Percentiles rank a stretch among this genome's conserved stretches.
Evolutionary conservation across 78 protist genomes (phyloP).

Genomic region (Reticulomyxa filosa): DNA sequence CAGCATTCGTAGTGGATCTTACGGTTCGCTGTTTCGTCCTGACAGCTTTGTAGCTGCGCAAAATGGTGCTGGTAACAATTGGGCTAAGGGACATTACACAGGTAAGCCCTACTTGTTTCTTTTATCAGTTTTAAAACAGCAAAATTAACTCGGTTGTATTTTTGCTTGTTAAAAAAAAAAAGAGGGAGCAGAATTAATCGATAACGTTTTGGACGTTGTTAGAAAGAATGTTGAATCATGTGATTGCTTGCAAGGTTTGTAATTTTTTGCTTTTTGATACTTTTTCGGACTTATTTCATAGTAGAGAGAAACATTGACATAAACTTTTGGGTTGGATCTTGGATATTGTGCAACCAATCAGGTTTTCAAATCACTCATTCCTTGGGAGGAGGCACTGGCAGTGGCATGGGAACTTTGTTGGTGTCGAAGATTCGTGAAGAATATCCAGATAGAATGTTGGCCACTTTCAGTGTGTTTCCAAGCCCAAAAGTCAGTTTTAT

Average conservation of each 20-base stretch:
- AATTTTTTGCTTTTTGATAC: too few species aligned
- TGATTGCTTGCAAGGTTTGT: conserved; percentile 96
- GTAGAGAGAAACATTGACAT: too few species aligned
- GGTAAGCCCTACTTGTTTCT: too few species aligned
- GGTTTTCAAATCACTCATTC: conserved; percentile 95
- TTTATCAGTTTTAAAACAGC: too few species aligned
- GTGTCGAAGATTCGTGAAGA: conserved; percentile 58
- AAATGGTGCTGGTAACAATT: conserved; percentile 82
- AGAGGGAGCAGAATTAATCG: conserved; percentile 88
- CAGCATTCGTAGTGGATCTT: too few species aligned
- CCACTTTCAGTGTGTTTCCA: conserved; percentile 87
- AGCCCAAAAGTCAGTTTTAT: conserved; percentile 93
- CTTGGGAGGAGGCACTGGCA: conserved; percentile 99
- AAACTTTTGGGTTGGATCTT: too few species aligned
- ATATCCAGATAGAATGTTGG: conserved; percentile 87
- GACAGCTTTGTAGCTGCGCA: conserved; percentile 78
- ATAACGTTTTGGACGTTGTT: conserved; percentile 75
- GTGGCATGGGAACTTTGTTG: conserved; percentile 69
- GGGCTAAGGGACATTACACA: conserved; percentile 96
- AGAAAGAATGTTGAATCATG: conserved; percentile 87
- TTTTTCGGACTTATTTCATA: too few species aligned
- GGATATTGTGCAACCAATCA: too few species aligned
- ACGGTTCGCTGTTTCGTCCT: conserved; percentile 66
- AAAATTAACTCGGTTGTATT: too few species aligned
- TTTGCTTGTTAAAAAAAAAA: too few species aligned